Conservation (phyloP, 192 early-diverging fungal species). For the Diversispora epigaea region DNA sequence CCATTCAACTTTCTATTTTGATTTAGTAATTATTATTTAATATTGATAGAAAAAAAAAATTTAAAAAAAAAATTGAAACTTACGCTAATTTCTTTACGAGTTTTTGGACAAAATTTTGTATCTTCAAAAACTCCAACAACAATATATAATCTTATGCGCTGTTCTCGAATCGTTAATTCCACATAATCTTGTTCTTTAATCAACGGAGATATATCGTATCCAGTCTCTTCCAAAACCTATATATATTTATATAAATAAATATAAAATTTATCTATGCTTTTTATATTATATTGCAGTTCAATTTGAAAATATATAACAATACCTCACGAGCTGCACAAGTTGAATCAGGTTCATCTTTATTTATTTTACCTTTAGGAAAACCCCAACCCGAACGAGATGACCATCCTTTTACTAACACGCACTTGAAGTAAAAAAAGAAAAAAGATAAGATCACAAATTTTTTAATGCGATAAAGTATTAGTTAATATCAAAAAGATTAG, state of each 20-base stretch:
- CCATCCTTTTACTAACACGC: conserved; percentile 93
- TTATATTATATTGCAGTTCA: too few species aligned
- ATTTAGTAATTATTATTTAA: not conserved
- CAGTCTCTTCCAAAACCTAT: conserved; percentile 90
- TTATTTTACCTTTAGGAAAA: conserved; percentile 99
- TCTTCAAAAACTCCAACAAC: conserved; percentile 81
- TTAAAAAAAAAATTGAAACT: conserved; percentile 15
- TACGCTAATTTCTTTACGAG: conserved; percentile 95
- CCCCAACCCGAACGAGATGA: conserved; percentile 87
- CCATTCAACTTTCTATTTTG: conserved; percentile 64
- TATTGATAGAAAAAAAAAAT: not conserved
- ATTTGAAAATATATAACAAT: not conserved
- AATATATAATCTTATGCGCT: conserved; percentile 89
- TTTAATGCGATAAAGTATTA: not conserved
- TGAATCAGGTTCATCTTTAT: conserved; percentile 88
- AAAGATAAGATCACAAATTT: not conserved
- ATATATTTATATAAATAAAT: not conserved
- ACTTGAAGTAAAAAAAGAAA: conserved; percentile 33
- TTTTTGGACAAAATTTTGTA: conserved; percentile 78
- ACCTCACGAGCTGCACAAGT: conserved; percentile 92
- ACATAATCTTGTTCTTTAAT: conserved; percentile 78
- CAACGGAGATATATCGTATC: conserved; percentile 78
- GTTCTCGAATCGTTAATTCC: conserved; percentile 86
- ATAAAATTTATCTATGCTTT: not conserved
- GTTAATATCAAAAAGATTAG: not conserved